phyloP scores from a whole-genome alignment of 768 basidiomycete genomes.

The Psilocybe cyanescens region DNA sequence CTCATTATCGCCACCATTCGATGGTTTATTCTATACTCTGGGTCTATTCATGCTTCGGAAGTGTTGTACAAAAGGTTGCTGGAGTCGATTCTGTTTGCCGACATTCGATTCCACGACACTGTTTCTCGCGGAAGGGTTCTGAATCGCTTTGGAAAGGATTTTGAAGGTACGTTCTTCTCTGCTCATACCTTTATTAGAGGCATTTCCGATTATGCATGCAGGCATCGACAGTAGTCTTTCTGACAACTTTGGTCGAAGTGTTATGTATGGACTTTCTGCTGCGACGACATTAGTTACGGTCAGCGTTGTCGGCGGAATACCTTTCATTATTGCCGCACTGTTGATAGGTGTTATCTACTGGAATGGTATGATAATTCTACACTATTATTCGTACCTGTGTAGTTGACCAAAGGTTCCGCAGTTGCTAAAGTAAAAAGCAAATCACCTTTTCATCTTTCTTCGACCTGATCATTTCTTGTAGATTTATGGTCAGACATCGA shows the following conservation, averaged over 20 bases:
- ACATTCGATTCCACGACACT: conserved; percentile 90
- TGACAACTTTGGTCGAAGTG: conserved; percentile 84
- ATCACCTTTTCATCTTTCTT: neutral
- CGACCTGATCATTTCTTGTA: conserved; percentile 17
- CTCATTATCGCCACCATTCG: conserved; percentile 58
- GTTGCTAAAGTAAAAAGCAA: conserved; percentile 38
- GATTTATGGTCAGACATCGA: conserved; percentile 70
- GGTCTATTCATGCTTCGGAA: conserved; percentile 67
- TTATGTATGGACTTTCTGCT: conserved; percentile 74
- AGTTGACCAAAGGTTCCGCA: conserved; percentile 17
- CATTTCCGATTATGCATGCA: conserved; percentile 22
- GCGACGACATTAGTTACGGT: conserved; percentile 69
- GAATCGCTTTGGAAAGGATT: conserved; percentile 86
- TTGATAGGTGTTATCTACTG: conserved; percentile 74
- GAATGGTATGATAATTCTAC: conserved; percentile 50
- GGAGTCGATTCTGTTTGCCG: conserved; percentile 83
- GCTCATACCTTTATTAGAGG: conserved; percentile 30
- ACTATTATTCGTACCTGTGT: neutral
- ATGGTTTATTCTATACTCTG: conserved; percentile 31
- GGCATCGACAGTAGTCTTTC: conserved; percentile 84
- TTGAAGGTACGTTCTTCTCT: conserved; percentile 65
- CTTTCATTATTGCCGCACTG: conserved; percentile 61
- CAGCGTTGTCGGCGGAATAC: conserved; percentile 73
- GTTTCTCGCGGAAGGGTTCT: conserved; percentile 82
- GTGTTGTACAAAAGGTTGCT: conserved; percentile 70